Percentiles rank a stretch among this genome's conserved stretches.
Conservation (phyloP, 176 grass and related monocot species). For the Sorghum bicolor region Sorghum_bicolor_NCBIv3 NC_012870.2:60949001-60949500, state of each 20-base stretch:
- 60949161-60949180: not conserved
- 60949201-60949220: not conserved
- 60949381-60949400: conserved; percentile 51
- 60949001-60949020: not conserved
- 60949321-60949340: conserved; percentile 82
- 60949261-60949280: conserved; percentile 72
- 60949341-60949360: conserved; percentile 66
- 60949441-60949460: conserved; percentile 32
- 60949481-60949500: conserved; percentile 23
- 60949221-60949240: conserved; percentile 21
- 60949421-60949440: conserved; percentile 39
- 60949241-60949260: conserved; percentile 63
- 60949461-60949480: conserved; percentile 29
- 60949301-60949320: conserved; percentile 40
- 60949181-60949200: not conserved
- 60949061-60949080: not conserved
- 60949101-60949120: not conserved
- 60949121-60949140: not conserved
- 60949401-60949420: conserved; percentile 57
- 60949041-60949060: not conserved
- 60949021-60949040: not conserved
- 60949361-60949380: conserved; percentile 60
- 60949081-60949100: not conserved
- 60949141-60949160: not conserved
- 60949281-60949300: conserved; percentile 91